Evolutionary conservation across 2,329 filamentous ascomycete genomes (phyloP).

Genomic region (Xylaria sp.): DNA sequence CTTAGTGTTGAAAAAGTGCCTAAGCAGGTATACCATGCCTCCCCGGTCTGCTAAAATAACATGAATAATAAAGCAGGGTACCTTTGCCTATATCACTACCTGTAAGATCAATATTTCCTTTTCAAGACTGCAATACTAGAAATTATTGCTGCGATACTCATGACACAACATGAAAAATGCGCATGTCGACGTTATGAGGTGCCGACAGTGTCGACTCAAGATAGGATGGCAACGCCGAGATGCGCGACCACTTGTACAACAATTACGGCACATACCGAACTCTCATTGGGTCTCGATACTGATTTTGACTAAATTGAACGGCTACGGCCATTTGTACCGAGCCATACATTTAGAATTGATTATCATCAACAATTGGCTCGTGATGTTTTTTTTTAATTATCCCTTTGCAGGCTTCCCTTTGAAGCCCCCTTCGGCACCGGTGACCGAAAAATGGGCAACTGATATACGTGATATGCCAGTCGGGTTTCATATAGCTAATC

Average conservation of each 20-base stretch:
- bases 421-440: too few species aligned
- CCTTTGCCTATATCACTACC: neutral
- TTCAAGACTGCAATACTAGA: neutral
- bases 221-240: neutral
- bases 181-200: neutral
- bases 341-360: neutral
- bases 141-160: neutral
- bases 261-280: neutral
- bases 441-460: too few species aligned
- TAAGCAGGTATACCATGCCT: too few species aligned
- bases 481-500: too few species aligned
- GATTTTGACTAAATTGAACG: neutral
- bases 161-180: neutral
- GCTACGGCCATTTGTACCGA: conserved; percentile 1
- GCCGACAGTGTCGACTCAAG: neutral
- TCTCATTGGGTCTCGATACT: neutral
- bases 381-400: too few species aligned
- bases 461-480: too few species aligned
- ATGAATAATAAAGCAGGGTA: neutral
- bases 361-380: neutral
- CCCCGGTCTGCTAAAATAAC: conserved; percentile 9
- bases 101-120: neutral
- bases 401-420: too few species aligned
- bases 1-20: neutral
- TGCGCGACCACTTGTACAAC: neutral